Evolutionary conservation across 257 asterid genomes (phyloP).

Genomic region (Lithospermum erythrorhizon): DNA sequence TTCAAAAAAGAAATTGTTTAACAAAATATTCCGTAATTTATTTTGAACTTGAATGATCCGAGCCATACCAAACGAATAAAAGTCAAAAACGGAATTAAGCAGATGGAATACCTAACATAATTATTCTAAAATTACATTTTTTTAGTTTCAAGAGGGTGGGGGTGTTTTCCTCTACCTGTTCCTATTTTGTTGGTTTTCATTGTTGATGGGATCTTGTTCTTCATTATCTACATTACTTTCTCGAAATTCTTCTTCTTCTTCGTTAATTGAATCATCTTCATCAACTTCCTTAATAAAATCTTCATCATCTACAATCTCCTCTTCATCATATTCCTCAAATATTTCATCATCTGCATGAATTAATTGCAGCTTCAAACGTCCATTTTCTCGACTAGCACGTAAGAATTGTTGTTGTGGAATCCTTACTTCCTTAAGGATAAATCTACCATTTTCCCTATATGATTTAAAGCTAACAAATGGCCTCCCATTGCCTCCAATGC

Average conservation of each 20-base stretch:
- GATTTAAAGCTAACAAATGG: conserved; percentile 62
- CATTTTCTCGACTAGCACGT: conserved; percentile 74
- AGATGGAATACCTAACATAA: too few species aligned
- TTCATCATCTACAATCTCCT: not conserved
- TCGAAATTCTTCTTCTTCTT: not conserved
- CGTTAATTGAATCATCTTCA: not conserved
- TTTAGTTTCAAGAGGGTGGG: not conserved
- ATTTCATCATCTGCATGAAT: conserved; percentile 52
- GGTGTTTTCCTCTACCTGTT: conserved; percentile 8
- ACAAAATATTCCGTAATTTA: too few species aligned
- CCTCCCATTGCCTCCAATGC: conserved; percentile 64
- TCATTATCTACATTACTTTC: conserved; percentile 3
- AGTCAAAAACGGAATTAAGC: too few species aligned
- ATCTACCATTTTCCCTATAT: conserved; percentile 56
- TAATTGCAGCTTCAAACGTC: conserved; percentile 52
- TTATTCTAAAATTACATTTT: too few species aligned
- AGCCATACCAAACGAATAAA: too few species aligned
- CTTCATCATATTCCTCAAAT: conserved; percentile 25
- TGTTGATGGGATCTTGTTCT: not conserved
- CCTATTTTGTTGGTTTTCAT: conserved; percentile 1
- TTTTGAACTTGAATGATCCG: too few species aligned
- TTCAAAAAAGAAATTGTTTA: too few species aligned
- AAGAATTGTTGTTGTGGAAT: conserved; percentile 61
- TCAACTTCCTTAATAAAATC: conserved; percentile 4
- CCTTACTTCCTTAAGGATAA: conserved; percentile 56